phyloP scores from a whole-genome alignment of 2,329 filamentous ascomycete genomes.

The Emergomyces orientalis region DNA sequence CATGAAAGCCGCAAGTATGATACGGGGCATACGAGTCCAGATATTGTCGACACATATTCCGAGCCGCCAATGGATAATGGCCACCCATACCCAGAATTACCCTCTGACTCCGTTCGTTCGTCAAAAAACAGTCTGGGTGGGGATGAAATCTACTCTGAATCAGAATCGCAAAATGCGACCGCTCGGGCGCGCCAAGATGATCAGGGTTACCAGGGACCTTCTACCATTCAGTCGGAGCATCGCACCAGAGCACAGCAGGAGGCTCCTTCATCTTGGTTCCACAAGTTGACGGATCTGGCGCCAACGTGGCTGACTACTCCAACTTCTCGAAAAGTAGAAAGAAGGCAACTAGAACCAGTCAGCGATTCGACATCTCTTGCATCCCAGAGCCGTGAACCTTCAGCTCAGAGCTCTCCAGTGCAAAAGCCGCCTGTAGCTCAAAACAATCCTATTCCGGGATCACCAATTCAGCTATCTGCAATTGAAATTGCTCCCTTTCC shows the following conservation, averaged over 20 bases:
- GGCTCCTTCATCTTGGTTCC: conserved; percentile 29
- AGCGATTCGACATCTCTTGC: background rate
- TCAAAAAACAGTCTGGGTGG: background rate
- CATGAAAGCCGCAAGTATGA: conserved; percentile 7
- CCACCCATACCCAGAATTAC: background rate
- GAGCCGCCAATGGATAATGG: background rate
- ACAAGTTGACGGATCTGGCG: conserved; percentile 18
- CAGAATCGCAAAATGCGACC: background rate
- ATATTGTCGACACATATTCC: background rate
- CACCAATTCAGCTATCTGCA: background rate
- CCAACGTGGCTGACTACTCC: conserved; percentile 15
- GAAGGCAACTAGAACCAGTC: background rate
- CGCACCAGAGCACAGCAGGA: background rate
- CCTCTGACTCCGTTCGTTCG: background rate
- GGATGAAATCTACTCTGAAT: background rate
- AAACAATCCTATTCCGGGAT: background rate
- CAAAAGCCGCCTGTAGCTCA: background rate
- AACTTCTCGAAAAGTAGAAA: conserved; percentile 1
- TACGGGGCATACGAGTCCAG: background rate
- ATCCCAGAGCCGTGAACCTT: background rate
- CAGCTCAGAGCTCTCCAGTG: background rate
- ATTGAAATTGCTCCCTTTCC: background rate
- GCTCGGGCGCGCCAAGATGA: background rate
- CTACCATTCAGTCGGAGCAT: background rate
- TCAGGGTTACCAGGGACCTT: background rate